Evolutionary conservation across 2,329 filamentous ascomycete genomes (phyloP).

Genomic region (Penicillium occitanis): DNA sequence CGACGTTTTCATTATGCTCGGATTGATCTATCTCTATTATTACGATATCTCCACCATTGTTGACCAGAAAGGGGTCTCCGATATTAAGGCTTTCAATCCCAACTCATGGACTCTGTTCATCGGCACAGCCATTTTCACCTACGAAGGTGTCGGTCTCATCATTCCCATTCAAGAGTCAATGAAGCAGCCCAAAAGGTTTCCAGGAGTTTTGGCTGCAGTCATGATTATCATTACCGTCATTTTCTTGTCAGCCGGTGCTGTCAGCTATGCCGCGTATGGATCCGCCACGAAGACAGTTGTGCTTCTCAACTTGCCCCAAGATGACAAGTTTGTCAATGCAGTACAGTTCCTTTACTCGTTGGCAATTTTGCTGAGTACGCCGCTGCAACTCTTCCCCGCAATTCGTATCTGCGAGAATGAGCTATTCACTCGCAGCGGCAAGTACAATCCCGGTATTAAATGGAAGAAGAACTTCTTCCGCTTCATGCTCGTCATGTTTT

Average conservation of each 20-base stretch:
- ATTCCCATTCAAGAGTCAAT: conserved; percentile 98
- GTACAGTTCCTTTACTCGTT: conserved; percentile 97
- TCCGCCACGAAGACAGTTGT: conserved; percentile 95
- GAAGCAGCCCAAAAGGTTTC: conserved; percentile 87
- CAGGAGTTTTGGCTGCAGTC: conserved; percentile 78
- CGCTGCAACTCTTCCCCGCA: conserved; percentile 94
- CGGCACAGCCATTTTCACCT: conserved; percentile 97
- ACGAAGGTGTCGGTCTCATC: conserved; percentile 95
- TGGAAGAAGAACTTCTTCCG: conserved; percentile 99
- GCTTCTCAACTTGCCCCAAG: conserved; percentile 91
- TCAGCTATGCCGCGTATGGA: conserved; percentile 95
- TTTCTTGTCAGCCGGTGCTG: conserved; percentile 85
- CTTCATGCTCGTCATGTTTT: conserved; percentile 86
- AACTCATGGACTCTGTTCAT: conserved; percentile 97
- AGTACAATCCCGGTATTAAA: conserved; percentile 97
- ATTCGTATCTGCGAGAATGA: conserved; percentile 96
- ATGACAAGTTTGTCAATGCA: conserved; percentile 89
- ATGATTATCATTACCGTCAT: conserved; percentile 94
- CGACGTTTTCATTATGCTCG: conserved; percentile 90
- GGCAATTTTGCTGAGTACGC: conserved; percentile 93
- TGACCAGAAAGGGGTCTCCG: conserved; percentile 69
- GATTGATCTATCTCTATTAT: conserved; percentile 91
- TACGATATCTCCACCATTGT: conserved; percentile 86
- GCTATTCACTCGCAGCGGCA: conserved; percentile 88
- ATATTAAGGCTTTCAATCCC: conserved; percentile 87